Evolutionary conservation across 305 asterid genomes (phyloP).

Genomic region (Solanum hybrid): DNA sequence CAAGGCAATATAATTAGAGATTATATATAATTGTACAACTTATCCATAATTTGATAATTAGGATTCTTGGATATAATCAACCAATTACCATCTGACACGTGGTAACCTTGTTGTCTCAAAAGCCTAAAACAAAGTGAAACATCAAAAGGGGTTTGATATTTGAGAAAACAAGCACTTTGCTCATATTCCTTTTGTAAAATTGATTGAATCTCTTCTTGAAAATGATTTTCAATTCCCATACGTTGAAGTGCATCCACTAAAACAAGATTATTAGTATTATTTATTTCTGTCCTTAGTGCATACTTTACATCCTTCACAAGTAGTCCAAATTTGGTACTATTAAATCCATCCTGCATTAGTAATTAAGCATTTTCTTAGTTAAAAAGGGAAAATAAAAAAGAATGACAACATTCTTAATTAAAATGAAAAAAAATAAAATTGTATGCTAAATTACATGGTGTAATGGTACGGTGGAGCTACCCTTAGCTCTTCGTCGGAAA

Average conservation of each 20-base stretch:
- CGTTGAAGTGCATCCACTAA: constrained; percentile 39
- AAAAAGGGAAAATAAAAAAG: too few species aligned
- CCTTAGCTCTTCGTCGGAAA: too few species aligned
- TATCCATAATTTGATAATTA: too few species aligned
- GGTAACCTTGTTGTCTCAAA: constrained; percentile 39
- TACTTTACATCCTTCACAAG: constrained; percentile 3
- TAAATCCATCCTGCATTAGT: constrained; percentile 15
- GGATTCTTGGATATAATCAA: neutral
- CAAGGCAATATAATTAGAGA: neutral
- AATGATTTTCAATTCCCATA: constrained; percentile 31
- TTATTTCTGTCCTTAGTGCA: neutral
- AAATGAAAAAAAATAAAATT: too few species aligned
- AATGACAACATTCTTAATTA: too few species aligned
- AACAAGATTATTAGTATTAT: constrained; percentile 8
- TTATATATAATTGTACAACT: too few species aligned
- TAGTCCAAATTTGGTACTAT: neutral
- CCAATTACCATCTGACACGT: constrained; percentile 15
- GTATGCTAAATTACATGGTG: too few species aligned
- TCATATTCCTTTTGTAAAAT: constrained; percentile 12
- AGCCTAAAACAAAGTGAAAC: constrained; percentile 41
- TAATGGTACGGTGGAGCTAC: too few species aligned
- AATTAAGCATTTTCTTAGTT: neutral
- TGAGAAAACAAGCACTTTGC: neutral
- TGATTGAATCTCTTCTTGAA: constrained; percentile 22
- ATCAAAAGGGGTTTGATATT: constrained; percentile 10